Base-by-base conservation (phyloP, 2,329 filamentous ascomycete species). In the Sporothrix pseudoabietina region DNA sequence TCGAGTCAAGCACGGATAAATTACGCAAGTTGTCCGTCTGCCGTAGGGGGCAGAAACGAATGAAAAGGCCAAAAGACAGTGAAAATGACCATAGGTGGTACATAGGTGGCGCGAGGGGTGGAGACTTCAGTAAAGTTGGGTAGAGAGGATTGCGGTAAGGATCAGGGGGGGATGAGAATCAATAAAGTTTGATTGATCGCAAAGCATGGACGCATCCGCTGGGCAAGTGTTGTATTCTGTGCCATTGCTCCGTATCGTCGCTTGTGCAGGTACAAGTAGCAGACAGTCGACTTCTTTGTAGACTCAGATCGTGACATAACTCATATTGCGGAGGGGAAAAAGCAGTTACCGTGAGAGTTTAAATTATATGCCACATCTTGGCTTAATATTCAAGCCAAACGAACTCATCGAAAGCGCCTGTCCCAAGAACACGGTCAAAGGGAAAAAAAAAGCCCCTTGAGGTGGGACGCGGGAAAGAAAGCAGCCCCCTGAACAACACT, bases 161-260 rank as follows among this genome's bases (percentile, higher is more conserved):
- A 26, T 44, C 59, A 44, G 30, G 30, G 55, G 26, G 55, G 14
- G 14, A 59, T 59, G 30, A 44, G n/a, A 63, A 63, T 63, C 59
- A 44, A 63, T 63, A 63, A 63, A 63, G 59, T 63, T 63, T 63
- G 59, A 66, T 49, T 66, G 41, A 49, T 32, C 22, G 41, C 47
- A 4, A 26, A 19, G 19, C 35, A 63, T 63, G 35, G 35, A 35
- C 30, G 30, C 55, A 30, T 30, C n/a, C 22, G 12, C 2, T 49
- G 44, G 44, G 14, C 44, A 16, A 49, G 44, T 49, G 52, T 22
- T 55, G 52, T 55, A 55, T 55, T 26, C 22, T 55, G 52, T 55
- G 22, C 9, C 49, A 54, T 44, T 44, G 12, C 41, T 44, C 41
- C 12, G 41, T 44, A 44, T 9, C 7, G 41, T 12, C 12, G 41